Base-by-base conservation (phyloP, 2,329 filamentous ascomycete species). In the Aspergillus sp. region DNA sequence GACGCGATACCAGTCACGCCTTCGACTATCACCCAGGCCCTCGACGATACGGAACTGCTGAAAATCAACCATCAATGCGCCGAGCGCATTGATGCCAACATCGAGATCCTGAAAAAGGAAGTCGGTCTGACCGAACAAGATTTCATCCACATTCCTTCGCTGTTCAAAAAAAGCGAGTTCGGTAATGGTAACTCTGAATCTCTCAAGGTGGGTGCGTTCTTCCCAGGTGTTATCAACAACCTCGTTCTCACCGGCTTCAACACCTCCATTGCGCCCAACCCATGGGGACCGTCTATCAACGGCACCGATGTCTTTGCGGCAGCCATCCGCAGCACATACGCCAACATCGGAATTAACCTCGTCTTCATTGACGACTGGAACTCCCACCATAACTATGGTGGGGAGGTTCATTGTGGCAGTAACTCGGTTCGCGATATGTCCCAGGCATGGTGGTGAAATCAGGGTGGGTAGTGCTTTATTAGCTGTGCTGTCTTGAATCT, bases 351-450 rank as follows among this genome's bases (percentile, higher is more conserved):
- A 3, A 61, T 63, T 20, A 47, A 56, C 22, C 62, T 68, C 14
- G 50, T 24, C 3, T 69, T 62, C 55, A 49, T 68, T 14, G 65
- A 68, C 56, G 54, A 68, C 52, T 67, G 56, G 60, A 63, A 60
- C 50, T 57, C 63, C 29, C 67, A 69, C 56, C 67, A 69, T 61
- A 54, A 45, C 16, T 54, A 57, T 32, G 59, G 54, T 6, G 66
- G 67, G 1, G 66, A 69, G 55, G 59, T 69, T n/a, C 66, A 68
- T 56, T 69, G 66, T 42, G 66, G 63, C 2, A 61, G 57, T 11
- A 69, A 69, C 54, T 59, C 60, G 4, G 45, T 69, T 57, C 55
- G 60, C 22, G 24, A 55, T 14, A 54, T 51, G 18, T 47, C 54
- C 18, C 6, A 11, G 10, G 31, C 54, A 16, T 61, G 62, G 56